phyloP scores from a whole-genome alignment of 192 early-diverging fungal species.

The Umbelopsis ramanniana region DNA sequence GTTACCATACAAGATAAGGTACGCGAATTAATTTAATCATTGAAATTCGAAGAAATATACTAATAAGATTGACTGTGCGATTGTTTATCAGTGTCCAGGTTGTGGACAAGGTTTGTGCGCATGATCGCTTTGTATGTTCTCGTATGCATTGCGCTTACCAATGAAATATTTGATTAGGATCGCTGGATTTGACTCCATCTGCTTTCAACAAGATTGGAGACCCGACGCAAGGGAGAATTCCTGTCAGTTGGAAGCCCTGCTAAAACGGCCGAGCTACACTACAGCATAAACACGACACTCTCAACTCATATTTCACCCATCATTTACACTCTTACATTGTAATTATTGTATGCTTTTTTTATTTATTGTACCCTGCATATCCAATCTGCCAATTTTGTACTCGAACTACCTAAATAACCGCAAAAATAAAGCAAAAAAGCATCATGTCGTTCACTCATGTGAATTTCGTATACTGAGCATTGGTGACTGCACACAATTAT shows the following conservation, averaged over 20 bases:
- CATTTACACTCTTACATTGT: neutral
- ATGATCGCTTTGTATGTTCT: neutral
- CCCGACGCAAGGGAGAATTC: slow-evolving; percentile 33
- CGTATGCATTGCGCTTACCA: neutral
- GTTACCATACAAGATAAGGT: slow-evolving; percentile 61
- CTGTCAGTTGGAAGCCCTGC: slow-evolving; percentile 36
- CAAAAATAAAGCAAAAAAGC: too few species aligned
- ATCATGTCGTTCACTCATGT: too few species aligned
- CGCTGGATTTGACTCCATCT: slow-evolving; percentile 41
- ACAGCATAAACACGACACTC: neutral
- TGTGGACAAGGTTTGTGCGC: slow-evolving; percentile 24
- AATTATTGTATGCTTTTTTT: too few species aligned
- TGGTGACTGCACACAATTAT: too few species aligned
- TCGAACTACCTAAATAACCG: too few species aligned
- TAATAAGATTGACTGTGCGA: neutral
- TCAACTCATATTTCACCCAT: neutral
- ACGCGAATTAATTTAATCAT: slow-evolving; percentile 6
- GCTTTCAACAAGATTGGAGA: slow-evolving; percentile 39
- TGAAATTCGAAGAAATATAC: neutral
- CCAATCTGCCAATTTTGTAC: too few species aligned
- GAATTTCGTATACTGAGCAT: too few species aligned
- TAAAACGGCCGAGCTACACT: neutral
- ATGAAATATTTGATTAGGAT: neutral
- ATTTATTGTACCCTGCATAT: too few species aligned
- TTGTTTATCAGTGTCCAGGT: slow-evolving; percentile 5